phyloP scores from a whole-genome alignment of 495 filamentous ascomycete genomes.

The Neurospora sublineolata region DNA sequence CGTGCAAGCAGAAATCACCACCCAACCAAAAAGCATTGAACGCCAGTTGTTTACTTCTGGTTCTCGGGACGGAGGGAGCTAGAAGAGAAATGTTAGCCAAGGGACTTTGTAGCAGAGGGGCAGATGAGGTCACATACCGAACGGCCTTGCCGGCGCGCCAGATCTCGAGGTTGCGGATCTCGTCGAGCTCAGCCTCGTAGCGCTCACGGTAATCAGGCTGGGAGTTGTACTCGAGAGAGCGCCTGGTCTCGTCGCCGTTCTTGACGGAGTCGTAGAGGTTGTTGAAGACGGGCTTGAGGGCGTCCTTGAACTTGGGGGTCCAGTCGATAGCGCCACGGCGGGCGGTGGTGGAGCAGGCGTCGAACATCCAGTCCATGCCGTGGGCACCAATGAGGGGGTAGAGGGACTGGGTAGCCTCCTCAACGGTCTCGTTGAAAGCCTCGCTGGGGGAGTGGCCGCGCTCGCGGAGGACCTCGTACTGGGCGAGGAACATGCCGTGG shows the following conservation, averaged over 20 bases:
- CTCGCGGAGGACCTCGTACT: slow-evolving; percentile 99
- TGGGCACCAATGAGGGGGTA: slow-evolving; percentile 94
- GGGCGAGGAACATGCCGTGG: slow-evolving; percentile 99
- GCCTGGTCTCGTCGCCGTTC: slow-evolving; percentile 82
- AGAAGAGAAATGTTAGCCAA: slow-evolving; percentile 11
- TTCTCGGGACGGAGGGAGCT: slow-evolving; percentile 85
- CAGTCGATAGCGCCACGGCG: slow-evolving; percentile 98
- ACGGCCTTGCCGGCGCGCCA: slow-evolving; percentile 98
- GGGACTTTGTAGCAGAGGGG: slow-evolving; percentile 1
- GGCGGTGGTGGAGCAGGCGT: slow-evolving; percentile 96
- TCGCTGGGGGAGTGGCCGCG: slow-evolving; percentile 92
- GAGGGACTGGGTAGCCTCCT: slow-evolving; percentile 95
- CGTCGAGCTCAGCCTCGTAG: slow-evolving; percentile 91
- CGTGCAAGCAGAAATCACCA: not conserved
- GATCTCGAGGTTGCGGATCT: slow-evolving; percentile 95
- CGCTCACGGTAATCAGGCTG: slow-evolving; percentile 90
- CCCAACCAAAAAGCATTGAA: not conserved
- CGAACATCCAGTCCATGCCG: slow-evolving; percentile 99
- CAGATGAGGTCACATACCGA: slow-evolving; percentile 39
- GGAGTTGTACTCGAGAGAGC: slow-evolving; percentile 88
- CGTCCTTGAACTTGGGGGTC: slow-evolving; percentile 88
- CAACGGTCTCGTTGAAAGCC: slow-evolving; percentile 99
- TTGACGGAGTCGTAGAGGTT: slow-evolving; percentile 85
- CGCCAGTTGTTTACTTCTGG: slow-evolving; percentile 52
- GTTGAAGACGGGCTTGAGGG: slow-evolving; percentile 96